phyloP scores from a whole-genome alignment of 148 eudicot species.

The Rhododendron mucronatum region DNA sequence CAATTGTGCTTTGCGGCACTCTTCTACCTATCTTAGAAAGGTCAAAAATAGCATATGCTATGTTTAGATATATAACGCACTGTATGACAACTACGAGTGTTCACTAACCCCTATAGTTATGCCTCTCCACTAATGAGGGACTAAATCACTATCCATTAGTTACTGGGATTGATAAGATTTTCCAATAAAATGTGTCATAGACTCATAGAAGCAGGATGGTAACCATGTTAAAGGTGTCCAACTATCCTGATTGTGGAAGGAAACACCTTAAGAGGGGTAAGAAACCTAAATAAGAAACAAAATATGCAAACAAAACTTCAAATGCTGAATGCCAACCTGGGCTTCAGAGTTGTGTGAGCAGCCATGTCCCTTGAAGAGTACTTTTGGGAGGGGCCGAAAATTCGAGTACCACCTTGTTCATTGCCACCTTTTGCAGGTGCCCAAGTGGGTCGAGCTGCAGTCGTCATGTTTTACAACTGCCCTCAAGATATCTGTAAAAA shows the following conservation, averaged over 20 bases:
- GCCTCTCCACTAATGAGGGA: neutral
- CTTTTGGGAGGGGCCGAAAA: slow-evolving; percentile 94
- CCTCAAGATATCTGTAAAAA: slow-evolving; percentile 9
- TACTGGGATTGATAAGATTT: neutral
- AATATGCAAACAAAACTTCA: neutral
- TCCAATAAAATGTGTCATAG: no score
- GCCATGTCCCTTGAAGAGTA: slow-evolving; percentile 98
- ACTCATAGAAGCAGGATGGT: neutral
- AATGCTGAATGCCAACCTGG: slow-evolving; percentile 39
- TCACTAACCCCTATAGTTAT: neutral
- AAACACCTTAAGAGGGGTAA: neutral
- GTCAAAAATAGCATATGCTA: neutral
- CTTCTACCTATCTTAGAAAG: neutral
- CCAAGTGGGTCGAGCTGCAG: slow-evolving; percentile 99
- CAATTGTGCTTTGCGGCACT: neutral
- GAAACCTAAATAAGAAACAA: neutral
- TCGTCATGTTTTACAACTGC: slow-evolving; percentile 56
- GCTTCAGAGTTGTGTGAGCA: slow-evolving; percentile 81
- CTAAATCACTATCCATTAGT: neutral
- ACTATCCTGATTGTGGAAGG: neutral
- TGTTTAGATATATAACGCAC: neutral
- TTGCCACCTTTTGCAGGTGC: slow-evolving; percentile 99
- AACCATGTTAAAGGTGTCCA: neutral
- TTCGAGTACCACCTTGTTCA: slow-evolving; percentile 95
- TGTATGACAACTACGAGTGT: neutral